Evolutionary conservation across 306 rosid genomes (phyloP).

Genomic region (Hippophae tibetana): DNA sequence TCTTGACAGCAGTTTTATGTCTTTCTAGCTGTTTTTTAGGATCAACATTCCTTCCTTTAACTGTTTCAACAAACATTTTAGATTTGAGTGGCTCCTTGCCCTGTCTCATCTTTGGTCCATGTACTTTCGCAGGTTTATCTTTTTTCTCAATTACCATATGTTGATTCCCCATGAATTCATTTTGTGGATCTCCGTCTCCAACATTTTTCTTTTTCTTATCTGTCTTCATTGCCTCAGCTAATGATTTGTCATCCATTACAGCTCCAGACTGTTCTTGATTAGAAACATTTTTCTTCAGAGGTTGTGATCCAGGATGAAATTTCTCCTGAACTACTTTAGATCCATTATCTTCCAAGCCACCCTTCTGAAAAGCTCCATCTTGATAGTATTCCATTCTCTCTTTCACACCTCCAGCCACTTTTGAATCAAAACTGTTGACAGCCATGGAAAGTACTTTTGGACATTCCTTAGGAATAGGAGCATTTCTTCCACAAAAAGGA

Average conservation of each 20-base stretch:
- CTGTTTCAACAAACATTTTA: constrained; percentile 18
- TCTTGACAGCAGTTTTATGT: constrained; percentile 30
- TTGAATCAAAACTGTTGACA: too few relatives aligned
- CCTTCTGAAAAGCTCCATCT: constrained; percentile 20
- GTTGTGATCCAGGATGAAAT: constrained; percentile 4
- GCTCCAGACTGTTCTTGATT: too few relatives aligned
- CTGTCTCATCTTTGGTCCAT: constrained; percentile 21
- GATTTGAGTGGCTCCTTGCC: constrained; percentile 23
- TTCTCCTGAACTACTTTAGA: constrained; percentile 18
- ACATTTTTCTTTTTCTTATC: too few relatives aligned
- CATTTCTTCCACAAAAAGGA: constrained; percentile 58
- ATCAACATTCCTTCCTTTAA: constrained; percentile 31
- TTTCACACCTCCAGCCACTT: constrained; percentile 1
- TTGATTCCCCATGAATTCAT: constrained; percentile 4
- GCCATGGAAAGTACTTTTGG: constrained; percentile 14
- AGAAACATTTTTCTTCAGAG: too few relatives aligned
- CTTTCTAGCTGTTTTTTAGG: constrained; percentile 12
- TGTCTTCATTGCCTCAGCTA: too few relatives aligned
- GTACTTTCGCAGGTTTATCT: constrained; percentile 13
- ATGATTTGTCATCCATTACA: too few relatives aligned
- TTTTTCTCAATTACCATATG: constrained; percentile 13
- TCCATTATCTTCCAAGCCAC: constrained; percentile 12
- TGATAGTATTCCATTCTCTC: constrained; percentile 24
- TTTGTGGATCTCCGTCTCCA: too few relatives aligned
- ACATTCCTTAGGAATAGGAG: constrained; percentile 23